Evolutionary conservation across 352 stramenopile genomes (phyloP).

Genomic region (Globisporangium paroecandrum): DNA sequence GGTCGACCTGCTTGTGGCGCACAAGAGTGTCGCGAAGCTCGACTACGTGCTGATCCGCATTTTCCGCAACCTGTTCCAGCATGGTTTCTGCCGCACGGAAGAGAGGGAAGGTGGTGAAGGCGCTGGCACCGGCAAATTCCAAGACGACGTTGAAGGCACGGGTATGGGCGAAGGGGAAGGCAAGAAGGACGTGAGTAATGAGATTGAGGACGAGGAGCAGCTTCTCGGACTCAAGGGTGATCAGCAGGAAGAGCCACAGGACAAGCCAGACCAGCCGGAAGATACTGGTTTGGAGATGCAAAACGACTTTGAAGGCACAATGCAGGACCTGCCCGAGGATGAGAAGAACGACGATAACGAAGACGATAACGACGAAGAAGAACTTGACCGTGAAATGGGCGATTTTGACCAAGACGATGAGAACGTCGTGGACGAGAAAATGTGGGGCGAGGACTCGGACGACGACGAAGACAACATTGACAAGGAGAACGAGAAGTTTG

Average conservation of each 20-base stretch:
- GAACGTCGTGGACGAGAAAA: slow-evolving; percentile 99
- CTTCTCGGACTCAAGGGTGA: slow-evolving; percentile 97
- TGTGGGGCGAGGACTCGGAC: slow-evolving; percentile 95
- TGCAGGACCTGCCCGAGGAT: slow-evolving; percentile 95
- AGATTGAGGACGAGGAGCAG: slow-evolving; percentile 99
- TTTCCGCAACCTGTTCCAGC: slow-evolving; percentile 95
- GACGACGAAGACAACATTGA: slow-evolving; percentile 93
- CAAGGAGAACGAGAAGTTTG: slow-evolving; percentile 95
- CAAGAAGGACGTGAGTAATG: slow-evolving; percentile 98
- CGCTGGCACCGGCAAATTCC: slow-evolving; percentile 87
- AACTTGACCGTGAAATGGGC: slow-evolving; percentile 99
- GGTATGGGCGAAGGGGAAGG: slow-evolving; percentile 99
- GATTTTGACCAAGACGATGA: slow-evolving; percentile 95
- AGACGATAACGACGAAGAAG: slow-evolving; percentile 88
- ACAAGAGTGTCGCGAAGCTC: slow-evolving; percentile 93
- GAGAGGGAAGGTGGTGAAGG: slow-evolving; percentile 89
- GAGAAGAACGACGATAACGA: slow-evolving; percentile 89
- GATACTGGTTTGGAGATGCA: slow-evolving; percentile 99
- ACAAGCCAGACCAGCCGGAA: slow-evolving; percentile 88
- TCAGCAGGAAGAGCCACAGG: slow-evolving; percentile 78
- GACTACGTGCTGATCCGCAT: slow-evolving; percentile 95
- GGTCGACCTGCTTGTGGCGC: slow-evolving; percentile 71
- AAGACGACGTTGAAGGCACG: slow-evolving; percentile 98
- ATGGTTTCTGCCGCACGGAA: slow-evolving; percentile 93
- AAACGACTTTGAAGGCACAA: slow-evolving; percentile 99